These are phyloP conservation scores for Zymoseptoria pseudotritici DNA, from an alignment of 2,329 filamentous ascomycete species.

Conservation along the genomic window DNA sequence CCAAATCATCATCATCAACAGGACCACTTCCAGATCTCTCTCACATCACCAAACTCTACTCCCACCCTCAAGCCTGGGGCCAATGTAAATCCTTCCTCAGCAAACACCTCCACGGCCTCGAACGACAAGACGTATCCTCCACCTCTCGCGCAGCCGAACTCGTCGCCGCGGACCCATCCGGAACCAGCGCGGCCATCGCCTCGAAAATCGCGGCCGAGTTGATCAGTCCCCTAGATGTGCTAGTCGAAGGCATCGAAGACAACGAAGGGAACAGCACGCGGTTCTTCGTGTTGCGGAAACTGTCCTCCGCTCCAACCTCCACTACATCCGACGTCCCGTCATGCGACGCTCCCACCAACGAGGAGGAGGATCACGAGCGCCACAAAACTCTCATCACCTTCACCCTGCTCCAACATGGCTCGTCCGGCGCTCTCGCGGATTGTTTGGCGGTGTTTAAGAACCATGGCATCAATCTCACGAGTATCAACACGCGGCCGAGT, in stretches of 20 bases:
- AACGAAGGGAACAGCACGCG: slow-evolving; percentile 68
- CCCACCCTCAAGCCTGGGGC: slow-evolving; percentile 90
- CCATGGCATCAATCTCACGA: slow-evolving; percentile 72
- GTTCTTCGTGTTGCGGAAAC: slow-evolving; percentile 61
- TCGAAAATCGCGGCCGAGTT: slow-evolving; percentile 64
- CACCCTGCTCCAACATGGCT: slow-evolving; percentile 62
- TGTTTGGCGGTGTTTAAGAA: slow-evolving; percentile 71
- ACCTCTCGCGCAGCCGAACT: slow-evolving; percentile 81
- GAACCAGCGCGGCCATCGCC: slow-evolving; percentile 65
- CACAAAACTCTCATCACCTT: slow-evolving; percentile 74
- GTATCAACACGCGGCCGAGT: slow-evolving; percentile 80
- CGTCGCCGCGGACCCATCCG: slow-evolving; percentile 48
- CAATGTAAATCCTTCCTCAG: slow-evolving; percentile 75
- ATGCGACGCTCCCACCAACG: not conserved
- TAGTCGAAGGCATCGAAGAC: slow-evolving; percentile 67
- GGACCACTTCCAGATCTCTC: slow-evolving; percentile 48
- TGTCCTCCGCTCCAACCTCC: slow-evolving; percentile 74
- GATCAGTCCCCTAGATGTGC: slow-evolving; percentile 55
- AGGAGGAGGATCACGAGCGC: slow-evolving; percentile 5
- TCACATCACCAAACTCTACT: slow-evolving; percentile 71
- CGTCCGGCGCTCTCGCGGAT: slow-evolving; percentile 75
- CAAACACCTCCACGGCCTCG: slow-evolving; percentile 61
- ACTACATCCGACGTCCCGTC: not conserved
- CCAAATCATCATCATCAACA: slow-evolving; percentile 11
- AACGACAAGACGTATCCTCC: slow-evolving; percentile 74